Percentiles rank a stretch among this genome's conserved stretches.
Evolutionary conservation across 2,329 filamentous ascomycete genomes (phyloP).

Genomic region (Fusarium drepaniforme): DNA sequence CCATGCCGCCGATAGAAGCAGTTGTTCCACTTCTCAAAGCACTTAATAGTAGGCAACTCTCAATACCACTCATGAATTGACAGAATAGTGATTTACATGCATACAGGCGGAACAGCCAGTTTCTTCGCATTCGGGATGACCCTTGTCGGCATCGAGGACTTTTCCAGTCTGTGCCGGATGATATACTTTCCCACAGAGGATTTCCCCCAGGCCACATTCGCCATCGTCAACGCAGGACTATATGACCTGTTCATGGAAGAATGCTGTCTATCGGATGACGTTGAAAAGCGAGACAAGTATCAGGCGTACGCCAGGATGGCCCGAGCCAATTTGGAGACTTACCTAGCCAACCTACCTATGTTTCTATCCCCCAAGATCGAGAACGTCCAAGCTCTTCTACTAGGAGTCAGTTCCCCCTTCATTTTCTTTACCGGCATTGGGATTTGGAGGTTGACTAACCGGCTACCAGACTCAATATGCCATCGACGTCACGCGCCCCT

Average conservation of each 20-base stretch:
- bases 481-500: constrained; percentile 70
- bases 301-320: constrained; percentile 54
- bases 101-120: not conserved
- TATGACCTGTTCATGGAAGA: constrained; percentile 63
- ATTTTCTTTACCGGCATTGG: too few species aligned
- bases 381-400: constrained; percentile 67
- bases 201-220: constrained; percentile 60
- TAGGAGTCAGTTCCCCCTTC: constrained; percentile 59
- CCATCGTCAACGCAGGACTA: constrained; percentile 60
- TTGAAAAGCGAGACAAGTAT: constrained; percentile 48
- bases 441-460: not conserved
- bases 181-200: constrained; percentile 65
- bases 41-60: constrained; percentile 53
- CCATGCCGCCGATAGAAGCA: constrained; percentile 63
- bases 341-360: constrained; percentile 63
- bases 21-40: constrained; percentile 62
- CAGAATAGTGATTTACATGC: not conserved
- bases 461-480: constrained; percentile 58
- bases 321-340: constrained; percentile 62
- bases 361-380: constrained; percentile 66
- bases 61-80: not conserved
- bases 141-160: constrained; percentile 58
- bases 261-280: constrained; percentile 48
- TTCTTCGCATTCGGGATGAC: not conserved
- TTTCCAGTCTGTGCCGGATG: constrained; percentile 59